phyloP scores from a whole-genome alignment of 305 asterid species.

The Solanum hybrid region DNA sequence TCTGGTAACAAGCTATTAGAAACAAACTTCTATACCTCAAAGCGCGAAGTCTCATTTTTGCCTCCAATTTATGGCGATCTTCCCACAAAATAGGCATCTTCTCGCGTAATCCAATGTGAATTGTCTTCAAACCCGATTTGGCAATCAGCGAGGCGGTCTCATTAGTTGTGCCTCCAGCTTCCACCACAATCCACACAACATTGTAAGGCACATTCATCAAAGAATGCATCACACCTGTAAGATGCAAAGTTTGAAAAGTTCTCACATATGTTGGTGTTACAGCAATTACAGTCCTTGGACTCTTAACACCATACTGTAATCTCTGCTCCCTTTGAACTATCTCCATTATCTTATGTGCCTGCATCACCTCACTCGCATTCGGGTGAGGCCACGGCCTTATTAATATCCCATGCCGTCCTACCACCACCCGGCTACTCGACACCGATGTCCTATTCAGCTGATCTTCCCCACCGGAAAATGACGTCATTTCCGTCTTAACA shows the following conservation, averaged over 20 bases:
- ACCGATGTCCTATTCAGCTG: conserved; percentile 13
- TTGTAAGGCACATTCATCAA: conserved; percentile 81
- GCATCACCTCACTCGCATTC: conserved; percentile 85
- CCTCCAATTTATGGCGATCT: conserved; percentile 71
- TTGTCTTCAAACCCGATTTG: conserved; percentile 52
- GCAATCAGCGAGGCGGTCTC: conserved; percentile 69
- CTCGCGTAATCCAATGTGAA: conserved; percentile 59
- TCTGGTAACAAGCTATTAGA: background rate
- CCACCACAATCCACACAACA: conserved; percentile 88
- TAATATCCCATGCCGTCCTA: conserved; percentile 89
- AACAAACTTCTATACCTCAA: conserved; percentile 38
- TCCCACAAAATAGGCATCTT: conserved; percentile 84
- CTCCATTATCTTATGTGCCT: conserved; percentile 77
- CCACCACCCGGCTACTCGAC: conserved; percentile 66
- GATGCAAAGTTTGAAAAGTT: conserved; percentile 90
- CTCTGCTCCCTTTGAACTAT: conserved; percentile 87
- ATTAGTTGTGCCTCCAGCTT: conserved; percentile 70
- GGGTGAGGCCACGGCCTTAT: conserved; percentile 99
- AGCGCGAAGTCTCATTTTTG: conserved; percentile 74
- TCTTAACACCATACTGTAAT: conserved; percentile 71
- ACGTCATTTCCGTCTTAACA: background rate
- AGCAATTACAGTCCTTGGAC: conserved; percentile 62
- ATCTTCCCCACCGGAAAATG: background rate
- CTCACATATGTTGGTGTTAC: conserved; percentile 86
- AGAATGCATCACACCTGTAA: conserved; percentile 90